Evolutionary conservation across 495 filamentous ascomycete genomes (phyloP).

Genomic region (Penicillium manginii): DNA sequence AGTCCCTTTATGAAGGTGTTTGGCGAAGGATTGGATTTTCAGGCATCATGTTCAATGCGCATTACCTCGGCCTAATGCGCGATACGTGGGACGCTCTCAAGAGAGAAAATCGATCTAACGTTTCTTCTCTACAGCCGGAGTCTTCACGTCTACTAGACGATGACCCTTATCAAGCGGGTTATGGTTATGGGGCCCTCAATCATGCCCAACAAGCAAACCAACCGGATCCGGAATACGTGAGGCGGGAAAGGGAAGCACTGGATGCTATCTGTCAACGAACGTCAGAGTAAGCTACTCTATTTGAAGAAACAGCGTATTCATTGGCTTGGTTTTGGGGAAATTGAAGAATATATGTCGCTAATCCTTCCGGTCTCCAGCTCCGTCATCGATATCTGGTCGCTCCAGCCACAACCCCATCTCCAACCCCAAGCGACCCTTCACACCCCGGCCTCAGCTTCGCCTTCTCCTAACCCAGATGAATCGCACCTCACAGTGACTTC

Average conservation of each 20-base stretch:
- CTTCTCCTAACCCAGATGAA: constrained; percentile 31
- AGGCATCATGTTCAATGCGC: constrained; percentile 19
- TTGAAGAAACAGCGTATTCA: not conserved
- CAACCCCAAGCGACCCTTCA: constrained; percentile 51
- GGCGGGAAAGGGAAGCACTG: constrained; percentile 54
- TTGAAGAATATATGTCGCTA: not conserved
- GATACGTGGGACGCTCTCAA: constrained; percentile 12
- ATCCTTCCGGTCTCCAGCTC: constrained; percentile 31
- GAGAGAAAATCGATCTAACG: constrained; percentile 27
- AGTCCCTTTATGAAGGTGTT: constrained; percentile 17
- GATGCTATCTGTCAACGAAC: constrained; percentile 57
- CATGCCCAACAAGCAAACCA: constrained; percentile 44
- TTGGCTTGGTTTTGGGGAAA: not conserved
- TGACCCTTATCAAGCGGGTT: constrained; percentile 53
- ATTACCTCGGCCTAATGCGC: constrained; percentile 23
- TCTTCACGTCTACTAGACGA: constrained; percentile 57
- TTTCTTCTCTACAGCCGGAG: constrained; percentile 38
- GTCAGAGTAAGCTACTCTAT: constrained; percentile 50
- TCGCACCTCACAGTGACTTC: constrained; percentile 27
- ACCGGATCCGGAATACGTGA: constrained; percentile 53
- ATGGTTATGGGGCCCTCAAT: constrained; percentile 51
- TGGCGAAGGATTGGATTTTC: not conserved
- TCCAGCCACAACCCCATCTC: constrained; percentile 53
- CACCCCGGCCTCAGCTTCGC: constrained; percentile 31
- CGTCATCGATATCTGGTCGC: constrained; percentile 55